phyloP scores from a whole-genome alignment of 352 stramenopile species.

The Phytophthora lateralis region DNA sequence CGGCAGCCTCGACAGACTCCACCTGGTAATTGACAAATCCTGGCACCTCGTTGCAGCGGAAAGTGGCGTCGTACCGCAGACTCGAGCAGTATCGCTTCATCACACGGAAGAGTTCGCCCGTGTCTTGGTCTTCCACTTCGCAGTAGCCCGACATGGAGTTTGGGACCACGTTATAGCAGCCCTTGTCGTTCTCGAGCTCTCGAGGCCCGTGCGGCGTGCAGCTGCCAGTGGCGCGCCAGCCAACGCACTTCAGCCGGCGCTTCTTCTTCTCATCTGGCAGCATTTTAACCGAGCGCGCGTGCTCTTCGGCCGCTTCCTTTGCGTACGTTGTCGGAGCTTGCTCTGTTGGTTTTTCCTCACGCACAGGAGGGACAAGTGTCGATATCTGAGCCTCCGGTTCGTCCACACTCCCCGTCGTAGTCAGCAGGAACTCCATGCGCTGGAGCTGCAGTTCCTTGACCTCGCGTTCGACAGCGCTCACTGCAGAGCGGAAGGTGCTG shows the following conservation, averaged over 20 bases:
- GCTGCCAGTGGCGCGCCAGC: constrained; percentile 19
- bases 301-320: constrained; percentile 17
- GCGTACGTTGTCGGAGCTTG: neutral
- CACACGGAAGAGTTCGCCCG: constrained; percentile 35
- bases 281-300: constrained; percentile 25
- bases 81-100: constrained; percentile 40
- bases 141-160: constrained; percentile 23
- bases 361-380: constrained; percentile 10
- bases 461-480: constrained; percentile 9
- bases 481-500: constrained; percentile 16
- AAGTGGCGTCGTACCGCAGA: constrained; percentile 35
- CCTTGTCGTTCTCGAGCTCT: constrained; percentile 26
- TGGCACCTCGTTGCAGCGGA: constrained; percentile 44
- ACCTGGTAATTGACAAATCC: constrained; percentile 43
- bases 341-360: constrained; percentile 9
- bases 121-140: constrained; percentile 32
- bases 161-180: constrained; percentile 17
- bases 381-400: neutral
- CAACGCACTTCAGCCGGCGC: constrained; percentile 26
- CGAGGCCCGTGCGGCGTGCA: constrained; percentile 25
- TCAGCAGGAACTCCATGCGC: constrained; percentile 10
- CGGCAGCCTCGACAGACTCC: constrained; percentile 24
- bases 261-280: constrained; percentile 17
- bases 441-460: constrained; percentile 19
- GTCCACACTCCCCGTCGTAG: constrained; percentile 8